Evolutionary conservation across 1,284 basidiomycete species (phyloP), one percentile per base, ranked within the genome.

Genomic region (Ceratobasidium sp.): DNA sequence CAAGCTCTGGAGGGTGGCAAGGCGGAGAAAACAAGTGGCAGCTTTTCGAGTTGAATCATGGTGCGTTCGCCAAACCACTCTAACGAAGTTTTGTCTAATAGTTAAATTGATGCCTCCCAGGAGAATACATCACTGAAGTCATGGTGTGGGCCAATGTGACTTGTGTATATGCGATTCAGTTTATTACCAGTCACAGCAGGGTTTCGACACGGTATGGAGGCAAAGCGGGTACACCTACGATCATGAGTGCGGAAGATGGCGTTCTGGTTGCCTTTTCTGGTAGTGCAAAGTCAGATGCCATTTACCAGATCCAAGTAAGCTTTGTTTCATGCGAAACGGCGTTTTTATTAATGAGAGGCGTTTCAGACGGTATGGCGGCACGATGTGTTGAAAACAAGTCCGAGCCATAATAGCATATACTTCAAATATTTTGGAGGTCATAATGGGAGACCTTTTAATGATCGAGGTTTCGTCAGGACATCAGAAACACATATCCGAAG

Each of bases 281-380:
- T 24, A 9, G 29, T 3, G 24, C 45, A 2, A 27, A 24, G 45
- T 24, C 44, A 19, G 19, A 17, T 47, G 33, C 14, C 3, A 7
- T 48, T 19, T 2, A 56, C 19, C 14, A 44, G 19, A 31, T 45
- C 24, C 31, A 59, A 27, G 56, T 59, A 6, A 31, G 45, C 44
- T 41, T 11, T 41, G 6, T 41, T 11, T 41, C 4, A 31, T 15
- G 19, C 2, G 31, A 19, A 24, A 29, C 33, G 2, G 1, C 4
- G 24, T 6, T 47, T n/a, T 17, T 24, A 47, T 47, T 47, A 4
- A 11, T 22, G 36, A 33, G 9, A 9, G n/a, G 27, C 24, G 19
- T 8, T 22, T 31, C 44, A 71, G 67, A 57, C 54, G 1, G 36
- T 71, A 22, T 71, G 67, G 67, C 67, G 67, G 11, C 67, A 60